phyloP scores from a whole-genome alignment of 1,139 yeast species.

The Sugiyamaella neomexicana region DNA sequence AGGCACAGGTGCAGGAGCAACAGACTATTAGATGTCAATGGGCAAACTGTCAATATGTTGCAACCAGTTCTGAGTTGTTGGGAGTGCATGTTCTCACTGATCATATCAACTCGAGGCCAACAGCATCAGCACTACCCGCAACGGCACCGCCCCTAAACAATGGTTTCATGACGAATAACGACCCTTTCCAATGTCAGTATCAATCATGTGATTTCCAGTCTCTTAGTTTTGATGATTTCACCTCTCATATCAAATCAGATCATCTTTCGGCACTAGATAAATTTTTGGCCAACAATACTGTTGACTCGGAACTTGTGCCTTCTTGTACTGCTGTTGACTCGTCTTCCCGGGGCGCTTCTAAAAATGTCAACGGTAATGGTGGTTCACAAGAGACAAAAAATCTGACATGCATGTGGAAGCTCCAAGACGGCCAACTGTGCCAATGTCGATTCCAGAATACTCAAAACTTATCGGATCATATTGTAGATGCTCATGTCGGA shows the following conservation, averaged over 20 bases:
- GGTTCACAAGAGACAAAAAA: neutral
- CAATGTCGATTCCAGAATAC: constrained; percentile 49
- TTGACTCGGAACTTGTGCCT: neutral
- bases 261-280: constrained; percentile 13
- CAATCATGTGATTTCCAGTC: constrained; percentile 21
- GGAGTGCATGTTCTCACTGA: constrained; percentile 54
- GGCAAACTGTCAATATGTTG: constrained; percentile 36
- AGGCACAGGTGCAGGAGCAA: neutral
- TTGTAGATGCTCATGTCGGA: constrained; percentile 66
- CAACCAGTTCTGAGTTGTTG: constrained; percentile 26
- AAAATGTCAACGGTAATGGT: too few species aligned
- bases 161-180: constrained; percentile 1
- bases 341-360: neutral
- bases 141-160: neutral
- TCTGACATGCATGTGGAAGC: constrained; percentile 49
- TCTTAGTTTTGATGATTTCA: constrained; percentile 18
- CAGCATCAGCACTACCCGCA: neutral
- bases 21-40: constrained; percentile 35
- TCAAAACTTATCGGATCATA: constrained; percentile 67
- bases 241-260: constrained; percentile 19
- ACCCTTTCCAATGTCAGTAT: constrained; percentile 20
- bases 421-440: constrained; percentile 50
- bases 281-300: neutral
- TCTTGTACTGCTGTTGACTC: neutral
- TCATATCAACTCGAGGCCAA: constrained; percentile 45